These are phyloP conservation scores for Alternaria solani DNA, from an alignment of 2,329 filamentous ascomycete genomes.

Conservation along the genomic window DNA sequence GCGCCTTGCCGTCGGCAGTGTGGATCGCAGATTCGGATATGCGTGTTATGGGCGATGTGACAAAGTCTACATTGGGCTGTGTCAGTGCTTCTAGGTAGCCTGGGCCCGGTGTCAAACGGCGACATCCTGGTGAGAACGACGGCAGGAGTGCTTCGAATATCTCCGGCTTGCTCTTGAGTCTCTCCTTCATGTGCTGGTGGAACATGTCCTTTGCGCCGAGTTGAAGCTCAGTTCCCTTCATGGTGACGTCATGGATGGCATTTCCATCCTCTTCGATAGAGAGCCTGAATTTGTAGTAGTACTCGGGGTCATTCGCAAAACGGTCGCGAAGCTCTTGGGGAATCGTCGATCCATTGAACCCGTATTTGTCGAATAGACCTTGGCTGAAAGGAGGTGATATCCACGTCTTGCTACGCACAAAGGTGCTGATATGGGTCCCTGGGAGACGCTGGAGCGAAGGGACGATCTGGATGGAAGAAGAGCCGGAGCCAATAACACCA, in stretches of 20 bases:
- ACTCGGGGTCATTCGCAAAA: constrained; percentile 39
- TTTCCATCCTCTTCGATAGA: constrained; percentile 47
- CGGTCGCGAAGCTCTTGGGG: constrained; percentile 34
- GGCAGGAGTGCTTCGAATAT: constrained; percentile 55
- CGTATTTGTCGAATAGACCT: constrained; percentile 42
- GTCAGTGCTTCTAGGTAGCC: constrained; percentile 61
- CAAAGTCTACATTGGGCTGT: constrained; percentile 50
- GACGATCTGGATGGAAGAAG: constrained; percentile 54
- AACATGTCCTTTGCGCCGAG: constrained; percentile 48
- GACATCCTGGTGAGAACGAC: constrained; percentile 56
- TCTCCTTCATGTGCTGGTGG: constrained; percentile 52
- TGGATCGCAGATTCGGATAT: constrained; percentile 51
- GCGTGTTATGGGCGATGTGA: constrained; percentile 47
- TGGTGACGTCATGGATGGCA: constrained; percentile 40
- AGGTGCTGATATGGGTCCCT: constrained; percentile 42
- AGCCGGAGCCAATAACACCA: constrained; percentile 47
- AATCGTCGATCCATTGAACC: constrained; percentile 44
- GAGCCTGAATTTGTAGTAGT: constrained; percentile 43
- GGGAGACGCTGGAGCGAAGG: constrained; percentile 49
- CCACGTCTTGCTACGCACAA: constrained; percentile 48
- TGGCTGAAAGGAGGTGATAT: constrained; percentile 46
- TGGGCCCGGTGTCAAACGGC: constrained; percentile 60
- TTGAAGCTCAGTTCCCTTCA: constrained; percentile 51
- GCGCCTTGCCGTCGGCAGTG: constrained; percentile 51
- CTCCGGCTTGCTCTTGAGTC: constrained; percentile 49